Percentiles rank a stretch among this genome's conserved stretches.
These are phyloP conservation scores for Miscanthus lutarioriparius DNA, from an alignment of 176 grass and related monocot genomes.

Conservation along the genomic window DNA sequence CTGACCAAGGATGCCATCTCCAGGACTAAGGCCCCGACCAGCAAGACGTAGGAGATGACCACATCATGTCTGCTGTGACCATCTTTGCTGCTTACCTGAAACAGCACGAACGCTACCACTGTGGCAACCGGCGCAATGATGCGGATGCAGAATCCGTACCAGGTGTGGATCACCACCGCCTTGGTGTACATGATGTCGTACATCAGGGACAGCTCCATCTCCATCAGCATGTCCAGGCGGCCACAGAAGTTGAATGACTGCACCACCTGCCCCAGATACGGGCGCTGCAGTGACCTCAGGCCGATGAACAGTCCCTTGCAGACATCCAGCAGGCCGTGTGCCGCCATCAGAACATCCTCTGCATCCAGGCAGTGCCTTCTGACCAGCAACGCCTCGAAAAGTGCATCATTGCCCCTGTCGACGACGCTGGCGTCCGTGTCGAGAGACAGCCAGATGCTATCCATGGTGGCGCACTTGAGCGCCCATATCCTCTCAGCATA, in stretches of 20 bases:
- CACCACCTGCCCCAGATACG: too few species aligned
- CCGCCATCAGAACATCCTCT: too few species aligned
- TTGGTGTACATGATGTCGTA: conserved; percentile 4
- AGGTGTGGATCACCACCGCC: too few species aligned
- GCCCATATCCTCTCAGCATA: conserved; percentile 25
- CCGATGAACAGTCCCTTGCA: neutral
- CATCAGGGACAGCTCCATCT: conserved; percentile 11
- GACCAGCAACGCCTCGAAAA: too few species aligned
- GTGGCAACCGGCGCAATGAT: neutral
- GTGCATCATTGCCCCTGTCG: neutral
- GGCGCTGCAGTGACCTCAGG: too few species aligned
- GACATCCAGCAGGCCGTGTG: neutral
- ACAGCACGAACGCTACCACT: neutral
- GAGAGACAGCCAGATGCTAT: conserved; percentile 21
- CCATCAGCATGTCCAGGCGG: neutral
- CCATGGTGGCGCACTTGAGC: conserved; percentile 5
- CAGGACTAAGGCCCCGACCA: neutral
- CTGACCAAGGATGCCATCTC: neutral
- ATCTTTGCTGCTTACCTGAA: neutral
- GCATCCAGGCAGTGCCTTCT: too few species aligned
- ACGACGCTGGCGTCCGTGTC: neutral
- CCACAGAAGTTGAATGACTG: too few species aligned
- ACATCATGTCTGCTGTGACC: neutral
- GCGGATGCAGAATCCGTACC: conserved; percentile 20
- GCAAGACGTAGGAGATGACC: neutral